Percentiles rank a stretch among this genome's conserved stretches.
Evolutionary conservation across 2,329 filamentous ascomycete species (phyloP).

Genomic region (Colletotrichum viniferum): DNA sequence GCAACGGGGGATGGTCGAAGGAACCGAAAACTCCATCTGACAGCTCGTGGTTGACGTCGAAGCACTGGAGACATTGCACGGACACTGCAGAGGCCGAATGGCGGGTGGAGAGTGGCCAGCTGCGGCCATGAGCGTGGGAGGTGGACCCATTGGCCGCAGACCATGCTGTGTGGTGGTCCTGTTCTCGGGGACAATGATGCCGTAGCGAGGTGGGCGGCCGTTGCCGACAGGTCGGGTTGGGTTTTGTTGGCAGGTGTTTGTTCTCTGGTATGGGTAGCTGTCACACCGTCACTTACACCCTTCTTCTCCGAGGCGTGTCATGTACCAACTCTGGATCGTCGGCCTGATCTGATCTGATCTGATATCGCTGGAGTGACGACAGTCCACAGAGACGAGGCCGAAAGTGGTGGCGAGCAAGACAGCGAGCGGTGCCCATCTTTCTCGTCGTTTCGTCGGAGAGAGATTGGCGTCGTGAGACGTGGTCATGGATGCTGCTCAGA

Average conservation of each 20-base stretch:
- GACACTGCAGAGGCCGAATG: background rate
- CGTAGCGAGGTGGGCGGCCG: background rate
- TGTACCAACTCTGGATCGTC: background rate
- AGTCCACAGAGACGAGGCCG: background rate
- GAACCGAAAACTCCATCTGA: constrained; percentile 4
- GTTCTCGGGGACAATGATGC: background rate
- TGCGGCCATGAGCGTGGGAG: constrained; percentile 2
- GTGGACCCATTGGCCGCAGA: background rate
- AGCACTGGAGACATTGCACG: background rate
- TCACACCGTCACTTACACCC: background rate
- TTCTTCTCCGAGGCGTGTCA: background rate
- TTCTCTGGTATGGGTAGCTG: background rate
- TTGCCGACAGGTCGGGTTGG: constrained; percentile 7
- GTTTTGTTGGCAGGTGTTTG: background rate
- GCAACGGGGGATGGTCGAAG: background rate
- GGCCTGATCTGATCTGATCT: constrained; percentile 13
- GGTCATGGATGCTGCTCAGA: background rate
- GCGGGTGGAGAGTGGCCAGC: constrained; percentile 1
- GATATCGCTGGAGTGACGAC: background rate
- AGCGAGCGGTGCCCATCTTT: background rate
- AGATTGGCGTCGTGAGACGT: background rate
- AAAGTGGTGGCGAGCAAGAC: constrained; percentile 4
- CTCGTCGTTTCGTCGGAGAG: background rate
- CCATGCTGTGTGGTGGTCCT: background rate
- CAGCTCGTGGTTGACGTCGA: constrained; percentile 1